Percentiles rank a stretch among this genome's conserved stretches.
Conservation (phyloP, 2,329 filamentous ascomycete species). For the Colletotrichum tamarilloi region DNA sequence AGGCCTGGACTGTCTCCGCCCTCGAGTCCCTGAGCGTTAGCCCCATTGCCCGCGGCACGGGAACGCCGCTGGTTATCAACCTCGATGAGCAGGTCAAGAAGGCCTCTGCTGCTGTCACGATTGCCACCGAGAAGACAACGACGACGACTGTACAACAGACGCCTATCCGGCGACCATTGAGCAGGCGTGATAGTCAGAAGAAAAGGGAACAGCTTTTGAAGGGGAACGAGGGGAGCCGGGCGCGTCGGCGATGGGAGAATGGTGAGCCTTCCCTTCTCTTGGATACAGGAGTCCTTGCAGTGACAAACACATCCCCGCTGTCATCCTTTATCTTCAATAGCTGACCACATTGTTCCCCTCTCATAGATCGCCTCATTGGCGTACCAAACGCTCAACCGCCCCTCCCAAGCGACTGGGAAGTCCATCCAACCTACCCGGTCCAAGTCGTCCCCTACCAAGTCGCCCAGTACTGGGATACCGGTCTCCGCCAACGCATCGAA, state of each 20-base stretch:
- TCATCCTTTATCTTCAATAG: background rate
- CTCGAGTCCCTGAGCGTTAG: slow-evolving; percentile 67
- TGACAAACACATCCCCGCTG: background rate
- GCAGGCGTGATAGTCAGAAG: slow-evolving; percentile 64
- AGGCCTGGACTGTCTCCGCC: slow-evolving; percentile 73
- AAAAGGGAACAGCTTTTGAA: slow-evolving; percentile 82
- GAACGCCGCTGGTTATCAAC: slow-evolving; percentile 77
- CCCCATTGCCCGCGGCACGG: slow-evolving; percentile 67
- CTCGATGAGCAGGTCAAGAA: slow-evolving; percentile 67
- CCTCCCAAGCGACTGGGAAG: slow-evolving; percentile 82
- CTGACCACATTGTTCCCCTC: background rate
- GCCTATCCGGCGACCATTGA: slow-evolving; percentile 57
- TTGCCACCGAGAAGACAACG: slow-evolving; percentile 24
- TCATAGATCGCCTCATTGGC: slow-evolving; percentile 81
- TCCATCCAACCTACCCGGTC: slow-evolving; percentile 83
- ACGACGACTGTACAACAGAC: slow-evolving; percentile 37
- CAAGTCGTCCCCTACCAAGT: slow-evolving; percentile 88
- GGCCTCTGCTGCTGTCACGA: background rate
- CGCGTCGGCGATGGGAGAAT: slow-evolving; percentile 94
- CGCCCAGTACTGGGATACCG: slow-evolving; percentile 82
- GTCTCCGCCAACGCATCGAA: slow-evolving; percentile 61
- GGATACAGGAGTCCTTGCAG: background rate
- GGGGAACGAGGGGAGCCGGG: slow-evolving; percentile 89
- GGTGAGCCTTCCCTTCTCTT: slow-evolving; percentile 59
- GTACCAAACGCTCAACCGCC: slow-evolving; percentile 91